Evolutionary conservation across 1,284 basidiomycete species (phyloP).

Genomic region (Stygiomarasmius scandens): DNA sequence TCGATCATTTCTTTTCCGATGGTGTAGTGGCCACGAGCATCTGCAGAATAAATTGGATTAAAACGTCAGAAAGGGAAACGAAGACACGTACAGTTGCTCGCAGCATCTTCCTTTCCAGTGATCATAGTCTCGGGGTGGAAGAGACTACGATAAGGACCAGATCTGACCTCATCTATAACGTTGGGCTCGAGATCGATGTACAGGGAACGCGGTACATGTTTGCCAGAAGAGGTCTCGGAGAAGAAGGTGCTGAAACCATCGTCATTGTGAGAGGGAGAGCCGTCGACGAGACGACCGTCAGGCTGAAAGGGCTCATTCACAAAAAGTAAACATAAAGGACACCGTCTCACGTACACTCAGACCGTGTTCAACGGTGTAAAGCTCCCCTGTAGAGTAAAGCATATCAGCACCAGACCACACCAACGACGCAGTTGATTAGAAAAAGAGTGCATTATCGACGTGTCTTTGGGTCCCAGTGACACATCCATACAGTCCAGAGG

Average conservation of each 20-base stretch:
- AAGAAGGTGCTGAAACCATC: constrained; percentile 98
- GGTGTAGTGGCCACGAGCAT: constrained; percentile 98
- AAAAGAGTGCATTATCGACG: constrained; percentile 21
- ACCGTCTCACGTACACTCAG: constrained; percentile 73
- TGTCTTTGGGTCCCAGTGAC: constrained; percentile 22
- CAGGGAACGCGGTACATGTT: constrained; percentile 97
- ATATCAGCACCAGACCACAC: constrained; percentile 25
- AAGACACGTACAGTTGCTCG: constrained; percentile 88
- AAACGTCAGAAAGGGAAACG: constrained; percentile 12
- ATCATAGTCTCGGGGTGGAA: constrained; percentile 99
- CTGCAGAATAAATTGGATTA: constrained; percentile 45
- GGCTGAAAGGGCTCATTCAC: constrained; percentile 57
- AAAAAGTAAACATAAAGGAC: constrained; percentile 8
- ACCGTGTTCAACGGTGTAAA: constrained; percentile 97
- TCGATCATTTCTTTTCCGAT: constrained; percentile 96
- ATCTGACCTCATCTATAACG: constrained; percentile 97
- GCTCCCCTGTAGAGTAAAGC: constrained; percentile 51
- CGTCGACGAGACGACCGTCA: constrained; percentile 85
- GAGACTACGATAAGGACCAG: constrained; percentile 91
- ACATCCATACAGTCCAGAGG: constrained; percentile 14
- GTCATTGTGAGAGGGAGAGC: constrained; percentile 73
- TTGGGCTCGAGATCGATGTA: constrained; percentile 98
- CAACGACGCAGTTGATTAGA: constrained; percentile 2
- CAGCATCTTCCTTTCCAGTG: constrained; percentile 98
- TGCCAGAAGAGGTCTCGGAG: constrained; percentile 90